These are phyloP conservation scores for Naganishia onofrii DNA, from an alignment of 768 basidiomycete genomes.

Conservation along the genomic window DNA sequence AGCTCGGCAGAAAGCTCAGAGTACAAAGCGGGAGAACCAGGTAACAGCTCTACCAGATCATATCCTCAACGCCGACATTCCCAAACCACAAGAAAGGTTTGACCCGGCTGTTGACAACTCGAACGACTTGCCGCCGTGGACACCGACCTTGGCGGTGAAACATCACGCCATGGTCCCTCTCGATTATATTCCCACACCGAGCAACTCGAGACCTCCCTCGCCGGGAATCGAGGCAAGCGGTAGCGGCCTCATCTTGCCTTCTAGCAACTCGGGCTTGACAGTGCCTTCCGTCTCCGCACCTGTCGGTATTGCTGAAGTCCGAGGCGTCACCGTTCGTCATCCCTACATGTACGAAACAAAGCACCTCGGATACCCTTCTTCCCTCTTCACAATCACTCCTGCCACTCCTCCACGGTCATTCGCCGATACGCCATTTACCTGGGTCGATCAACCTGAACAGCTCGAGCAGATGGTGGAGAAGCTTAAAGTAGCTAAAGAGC, in stretches of 20 bases:
- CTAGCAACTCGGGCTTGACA: background rate
- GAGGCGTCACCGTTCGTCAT: constrained; percentile 50
- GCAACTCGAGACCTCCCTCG: constrained; percentile 24
- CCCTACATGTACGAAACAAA: constrained; percentile 84
- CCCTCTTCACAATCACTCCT: constrained; percentile 61
- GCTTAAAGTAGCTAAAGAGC: constrained; percentile 67
- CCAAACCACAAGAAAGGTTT: constrained; percentile 80
- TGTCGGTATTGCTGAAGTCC: constrained; percentile 13
- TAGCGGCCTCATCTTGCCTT: background rate
- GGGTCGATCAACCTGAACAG: constrained; percentile 62
- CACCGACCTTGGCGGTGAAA: constrained; percentile 69
- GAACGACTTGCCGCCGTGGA: constrained; percentile 61
- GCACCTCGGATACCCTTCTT: constrained; percentile 67
- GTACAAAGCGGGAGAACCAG: constrained; percentile 39
- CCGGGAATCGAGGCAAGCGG: constrained; percentile 14
- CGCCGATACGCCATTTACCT: constrained; percentile 67
- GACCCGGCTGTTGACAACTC: constrained; percentile 62
- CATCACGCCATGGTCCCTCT: constrained; percentile 76
- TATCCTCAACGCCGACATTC: constrained; percentile 62
- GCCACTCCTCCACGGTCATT: constrained; percentile 62
- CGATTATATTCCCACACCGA: constrained; percentile 56
- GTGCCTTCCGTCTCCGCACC: background rate
- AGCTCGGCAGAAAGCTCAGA: constrained; percentile 30
- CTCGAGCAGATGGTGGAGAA: constrained; percentile 66
- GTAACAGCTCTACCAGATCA: constrained; percentile 26